Evolutionary conservation across 2,329 filamentous ascomycete genomes (phyloP), one percentile per base, ranked within the genome.

Genomic region (Hortaea sp.): DNA sequence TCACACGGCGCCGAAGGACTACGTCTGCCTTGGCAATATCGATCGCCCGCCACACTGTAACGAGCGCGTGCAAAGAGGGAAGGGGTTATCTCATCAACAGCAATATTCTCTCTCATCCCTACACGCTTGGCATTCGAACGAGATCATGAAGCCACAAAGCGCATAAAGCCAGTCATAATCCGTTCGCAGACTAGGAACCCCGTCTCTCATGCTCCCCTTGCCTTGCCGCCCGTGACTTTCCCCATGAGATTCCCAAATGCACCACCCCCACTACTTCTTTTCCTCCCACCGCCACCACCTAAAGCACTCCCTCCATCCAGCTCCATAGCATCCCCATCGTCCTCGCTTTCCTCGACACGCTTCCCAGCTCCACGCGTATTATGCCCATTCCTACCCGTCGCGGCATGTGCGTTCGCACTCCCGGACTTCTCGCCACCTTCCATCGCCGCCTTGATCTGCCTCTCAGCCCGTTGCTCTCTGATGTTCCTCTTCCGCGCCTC

Each of bases 401-500:
- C 34, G 32, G 39, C 47, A 31, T 34, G 37, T 6, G 46, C 49
- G 7, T 41, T 51, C 2, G 31, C 44, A 20, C 45, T 44, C n/a
- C 47, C 46, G 13, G 27, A 35, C 47, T 55, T 56, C 43, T 53
- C 55, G 20, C 37, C 47, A 47, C 37, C 45, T 28, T 63, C 58
- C 13, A 46, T 51, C 11, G 59, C 63, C 11, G 55, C 57, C 48
- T 58, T 65, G 29, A 69, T 52, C 41, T 69, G 67, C 44, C 64
- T 56, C 49, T 60, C 66, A 58, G 57, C 66, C 65, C 66, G 68
- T 52, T 62, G 54, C 58, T 66, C 64, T 57, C 66, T 59, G 58
- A 66, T 60, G 61, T 72, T 59, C 29, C 67, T 58, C 44, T 64
- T 59, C 44, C 64, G 58, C 1, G 70, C 69, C 7, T 64, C 63